phyloP scores from a whole-genome alignment of 192 early-diverging fungal genomes.

The Tieghemiomyces parasiticus region DNA sequence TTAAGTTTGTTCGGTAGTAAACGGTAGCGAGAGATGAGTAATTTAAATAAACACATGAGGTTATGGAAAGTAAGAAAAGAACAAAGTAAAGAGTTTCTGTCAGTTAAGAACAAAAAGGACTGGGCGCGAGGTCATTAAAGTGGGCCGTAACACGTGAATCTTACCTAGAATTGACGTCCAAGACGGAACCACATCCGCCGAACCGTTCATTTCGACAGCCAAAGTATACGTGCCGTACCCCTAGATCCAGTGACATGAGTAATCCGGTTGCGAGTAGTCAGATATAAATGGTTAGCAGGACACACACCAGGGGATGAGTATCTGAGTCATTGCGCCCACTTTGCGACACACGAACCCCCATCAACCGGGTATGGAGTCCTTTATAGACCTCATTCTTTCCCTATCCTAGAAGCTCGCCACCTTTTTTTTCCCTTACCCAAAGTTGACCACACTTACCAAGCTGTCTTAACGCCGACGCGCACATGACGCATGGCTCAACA shows the following conservation, averaged over 20 bases:
- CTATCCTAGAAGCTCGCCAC: too few relatives aligned
- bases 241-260: too few relatives aligned
- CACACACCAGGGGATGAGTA: too few relatives aligned
- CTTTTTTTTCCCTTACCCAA: too few relatives aligned
- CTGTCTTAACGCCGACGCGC: conserved; percentile 77
- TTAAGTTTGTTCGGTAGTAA: conserved; percentile 2
- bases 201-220: conserved; percentile 91
- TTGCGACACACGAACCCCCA: too few relatives aligned
- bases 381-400: too few relatives aligned
- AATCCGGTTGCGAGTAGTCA: too few relatives aligned
- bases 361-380: too few relatives aligned
- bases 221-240: conserved; percentile 74
- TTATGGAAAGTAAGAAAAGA: conserved; percentile 3
- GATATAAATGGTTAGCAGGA: too few relatives aligned
- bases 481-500: conserved; percentile 98
- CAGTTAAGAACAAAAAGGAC: too few relatives aligned
- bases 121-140: background rate
- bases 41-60: conserved; percentile 13
- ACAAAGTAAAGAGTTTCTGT: too few relatives aligned
- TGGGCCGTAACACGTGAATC: conserved; percentile 12
- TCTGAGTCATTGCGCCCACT: too few relatives aligned
- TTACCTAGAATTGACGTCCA: conserved; percentile 60
- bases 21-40: conserved; percentile 10
- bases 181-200: conserved; percentile 90
- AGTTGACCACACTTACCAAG: conserved; percentile 33